Evolutionary conservation across 2,329 filamentous ascomycete genomes (phyloP).

Genomic region (Trichoderma asperellum): DNA sequence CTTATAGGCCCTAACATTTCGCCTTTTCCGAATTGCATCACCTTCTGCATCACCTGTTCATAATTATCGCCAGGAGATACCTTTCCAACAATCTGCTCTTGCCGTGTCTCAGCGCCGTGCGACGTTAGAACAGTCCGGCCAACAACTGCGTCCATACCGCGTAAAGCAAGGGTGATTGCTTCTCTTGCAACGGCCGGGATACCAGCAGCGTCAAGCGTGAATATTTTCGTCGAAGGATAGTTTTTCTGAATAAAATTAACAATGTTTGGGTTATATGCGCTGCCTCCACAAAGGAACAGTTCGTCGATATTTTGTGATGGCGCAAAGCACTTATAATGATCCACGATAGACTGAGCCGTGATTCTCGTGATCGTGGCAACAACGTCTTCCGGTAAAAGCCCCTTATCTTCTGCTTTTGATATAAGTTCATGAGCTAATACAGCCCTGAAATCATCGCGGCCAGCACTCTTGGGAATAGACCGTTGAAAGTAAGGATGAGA

Average conservation of each 20-base stretch:
- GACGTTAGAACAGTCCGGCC: constrained; percentile 59
- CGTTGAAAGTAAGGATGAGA: constrained; percentile 47
- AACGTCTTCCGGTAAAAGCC: constrained; percentile 48
- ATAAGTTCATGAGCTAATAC: constrained; percentile 51
- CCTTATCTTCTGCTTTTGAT: constrained; percentile 43
- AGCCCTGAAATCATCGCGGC: constrained; percentile 56
- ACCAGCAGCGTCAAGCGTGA: constrained; percentile 57
- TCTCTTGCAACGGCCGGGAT: constrained; percentile 59
- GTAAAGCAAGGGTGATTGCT: constrained; percentile 56
- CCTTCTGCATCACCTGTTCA: constrained; percentile 55
- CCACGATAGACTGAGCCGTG: constrained; percentile 41
- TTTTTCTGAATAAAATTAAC: constrained; percentile 53
- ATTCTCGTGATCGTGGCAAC: constrained; percentile 57
- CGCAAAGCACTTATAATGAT: constrained; percentile 31
- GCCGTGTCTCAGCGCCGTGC: constrained; percentile 54
- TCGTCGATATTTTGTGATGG: constrained; percentile 44
- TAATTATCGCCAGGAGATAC: constrained; percentile 60
- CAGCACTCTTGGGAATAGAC: constrained; percentile 52
- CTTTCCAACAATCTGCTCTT: constrained; percentile 58
- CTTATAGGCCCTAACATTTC: constrained; percentile 52
- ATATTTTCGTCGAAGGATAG: constrained; percentile 53
- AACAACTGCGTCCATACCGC: constrained; percentile 62
- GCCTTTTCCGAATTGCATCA: constrained; percentile 54
- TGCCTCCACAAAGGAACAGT: constrained; percentile 64
- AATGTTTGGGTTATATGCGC: constrained; percentile 62